A percentile compares a stretch with the other conserved stretches of the same genome.
These are phyloP conservation scores for Hyaloperonospora arabidopsidis DNA, from an alignment of 352 stramenopile genomes.

Conservation along the genomic window DNA sequence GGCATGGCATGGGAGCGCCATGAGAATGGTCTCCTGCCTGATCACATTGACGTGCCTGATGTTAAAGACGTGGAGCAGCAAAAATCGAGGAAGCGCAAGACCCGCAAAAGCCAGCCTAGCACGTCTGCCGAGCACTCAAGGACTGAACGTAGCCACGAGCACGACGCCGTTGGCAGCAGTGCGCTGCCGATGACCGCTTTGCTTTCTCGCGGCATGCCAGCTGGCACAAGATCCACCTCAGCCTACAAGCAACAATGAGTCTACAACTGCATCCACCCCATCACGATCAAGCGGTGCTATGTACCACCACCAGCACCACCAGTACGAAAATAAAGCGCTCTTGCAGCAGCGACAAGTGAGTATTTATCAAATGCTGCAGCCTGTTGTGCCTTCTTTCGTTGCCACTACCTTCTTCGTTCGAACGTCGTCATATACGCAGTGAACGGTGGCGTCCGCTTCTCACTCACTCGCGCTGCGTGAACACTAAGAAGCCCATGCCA, in stretches of 20 bases:
- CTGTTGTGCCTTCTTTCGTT: neutral
- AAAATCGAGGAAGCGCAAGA: constrained; percentile 16
- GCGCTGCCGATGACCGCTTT: constrained; percentile 31
- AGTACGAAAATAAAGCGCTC: constrained; percentile 27
- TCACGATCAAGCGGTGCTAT: too few relatives aligned
- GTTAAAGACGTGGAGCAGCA: constrained; percentile 44
- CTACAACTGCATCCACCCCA: neutral
- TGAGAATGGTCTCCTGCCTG: constrained; percentile 48
- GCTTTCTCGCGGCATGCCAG: constrained; percentile 17
- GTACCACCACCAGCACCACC: constrained; percentile 4
- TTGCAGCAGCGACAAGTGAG: constrained; percentile 27
- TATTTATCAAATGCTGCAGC: constrained; percentile 15
- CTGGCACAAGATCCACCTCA: constrained; percentile 7
- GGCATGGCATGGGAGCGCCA: constrained; percentile 63
- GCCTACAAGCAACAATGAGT: constrained; percentile 26
- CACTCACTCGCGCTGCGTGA: constrained; percentile 70
- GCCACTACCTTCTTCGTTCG: too few relatives aligned
- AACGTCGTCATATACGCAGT: too few relatives aligned
- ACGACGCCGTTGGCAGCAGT: constrained; percentile 18
- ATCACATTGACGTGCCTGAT: constrained; percentile 80
- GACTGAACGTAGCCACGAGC: constrained; percentile 6
- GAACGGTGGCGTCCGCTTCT: too few relatives aligned
- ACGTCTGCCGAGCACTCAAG: constrained; percentile 1
- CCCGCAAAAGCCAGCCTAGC: constrained; percentile 5
- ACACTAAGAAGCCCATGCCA: constrained; percentile 71